These are phyloP conservation scores for Curvularia spicifera DNA, from an alignment of 2,329 filamentous ascomycete species.

Conservation along the genomic window DNA sequence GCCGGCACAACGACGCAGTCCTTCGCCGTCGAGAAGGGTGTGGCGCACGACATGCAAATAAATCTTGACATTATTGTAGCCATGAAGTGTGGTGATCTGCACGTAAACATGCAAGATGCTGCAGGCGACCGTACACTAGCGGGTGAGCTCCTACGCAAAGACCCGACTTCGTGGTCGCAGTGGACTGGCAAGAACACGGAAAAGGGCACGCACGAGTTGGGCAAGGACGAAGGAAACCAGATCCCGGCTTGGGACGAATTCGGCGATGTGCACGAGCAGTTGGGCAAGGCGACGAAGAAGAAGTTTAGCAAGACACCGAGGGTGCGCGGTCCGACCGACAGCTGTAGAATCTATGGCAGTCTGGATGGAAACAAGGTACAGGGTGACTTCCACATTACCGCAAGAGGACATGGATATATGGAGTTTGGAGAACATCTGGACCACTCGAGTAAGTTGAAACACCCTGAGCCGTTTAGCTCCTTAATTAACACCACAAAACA, in stretches of 20 bases:
- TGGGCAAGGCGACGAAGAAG: conserved; percentile 72
- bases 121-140: conserved; percentile 91
- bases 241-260: conserved; percentile 63
- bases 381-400: conserved; percentile 97
- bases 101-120: conserved; percentile 96
- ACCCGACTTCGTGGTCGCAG: conserved; percentile 79
- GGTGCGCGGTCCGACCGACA: conserved; percentile 66
- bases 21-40: conserved; percentile 91
- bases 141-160: conserved; percentile 72
- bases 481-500: conserved; percentile 47
- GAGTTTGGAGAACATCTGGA: conserved; percentile 81
- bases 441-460: conserved; percentile 69
- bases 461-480: background rate
- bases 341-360: conserved; percentile 88
- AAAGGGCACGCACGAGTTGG: conserved; percentile 52
- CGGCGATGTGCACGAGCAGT: conserved; percentile 90
- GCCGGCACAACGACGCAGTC: conserved; percentile 82
- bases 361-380: conserved; percentile 95
- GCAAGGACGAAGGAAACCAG: conserved; percentile 44
- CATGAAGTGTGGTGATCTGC: conserved; percentile 88
- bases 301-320: conserved; percentile 77
- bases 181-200: conserved; percentile 78
- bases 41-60: conserved; percentile 87
- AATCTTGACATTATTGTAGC: conserved; percentile 92
- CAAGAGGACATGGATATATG: conserved; percentile 91